Evolutionary conservation across 2,329 filamentous ascomycete genomes (phyloP).

Genomic region (Diaporthe sp.): DNA sequence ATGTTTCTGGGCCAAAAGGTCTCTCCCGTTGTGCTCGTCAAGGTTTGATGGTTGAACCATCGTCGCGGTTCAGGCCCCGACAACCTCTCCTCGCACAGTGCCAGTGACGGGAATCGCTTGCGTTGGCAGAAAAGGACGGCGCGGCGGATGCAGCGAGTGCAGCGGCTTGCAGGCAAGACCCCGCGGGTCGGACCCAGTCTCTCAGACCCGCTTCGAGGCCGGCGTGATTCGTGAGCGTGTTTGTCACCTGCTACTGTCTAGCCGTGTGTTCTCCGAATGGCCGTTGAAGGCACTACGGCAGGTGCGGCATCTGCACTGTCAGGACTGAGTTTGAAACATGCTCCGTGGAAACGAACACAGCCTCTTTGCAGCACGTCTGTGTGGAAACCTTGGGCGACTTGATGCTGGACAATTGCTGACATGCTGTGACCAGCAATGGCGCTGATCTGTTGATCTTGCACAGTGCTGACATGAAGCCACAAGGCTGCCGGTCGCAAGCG

Average conservation of each 20-base stretch:
- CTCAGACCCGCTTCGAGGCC: slow-evolving; percentile 29
- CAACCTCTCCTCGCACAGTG: slow-evolving; percentile 27
- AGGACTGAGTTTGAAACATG: slow-evolving; percentile 31
- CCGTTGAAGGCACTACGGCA: slow-evolving; percentile 7
- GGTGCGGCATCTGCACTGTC: slow-evolving; percentile 22
- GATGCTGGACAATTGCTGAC: slow-evolving; percentile 4
- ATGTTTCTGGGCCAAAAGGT: slow-evolving; percentile 11
- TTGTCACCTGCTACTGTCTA: slow-evolving; percentile 26
- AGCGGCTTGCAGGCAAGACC: slow-evolving; percentile 29
- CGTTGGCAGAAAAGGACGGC: slow-evolving; percentile 6
- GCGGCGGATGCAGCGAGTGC: slow-evolving; percentile 17
- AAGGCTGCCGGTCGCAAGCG: slow-evolving; percentile 25
- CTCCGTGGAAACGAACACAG: slow-evolving; percentile 26
- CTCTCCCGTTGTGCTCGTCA: slow-evolving; percentile 10
- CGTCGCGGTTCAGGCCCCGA: slow-evolving; percentile 14
- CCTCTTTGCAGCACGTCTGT: slow-evolving; percentile 24
- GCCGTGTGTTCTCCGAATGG: slow-evolving; percentile 15
- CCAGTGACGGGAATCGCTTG: background rate
- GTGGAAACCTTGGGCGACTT: slow-evolving; percentile 23
- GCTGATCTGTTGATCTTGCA: slow-evolving; percentile 30
- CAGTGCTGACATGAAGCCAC: slow-evolving; percentile 25
- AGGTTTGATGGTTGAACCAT: slow-evolving; percentile 27
- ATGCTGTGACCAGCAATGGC: slow-evolving; percentile 14
- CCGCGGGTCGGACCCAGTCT: slow-evolving; percentile 27
- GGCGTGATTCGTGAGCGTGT: slow-evolving; percentile 32